These are phyloP conservation scores for Angophora floribunda DNA, from an alignment of 345 rosid species.

Conservation along the genomic window DNA sequence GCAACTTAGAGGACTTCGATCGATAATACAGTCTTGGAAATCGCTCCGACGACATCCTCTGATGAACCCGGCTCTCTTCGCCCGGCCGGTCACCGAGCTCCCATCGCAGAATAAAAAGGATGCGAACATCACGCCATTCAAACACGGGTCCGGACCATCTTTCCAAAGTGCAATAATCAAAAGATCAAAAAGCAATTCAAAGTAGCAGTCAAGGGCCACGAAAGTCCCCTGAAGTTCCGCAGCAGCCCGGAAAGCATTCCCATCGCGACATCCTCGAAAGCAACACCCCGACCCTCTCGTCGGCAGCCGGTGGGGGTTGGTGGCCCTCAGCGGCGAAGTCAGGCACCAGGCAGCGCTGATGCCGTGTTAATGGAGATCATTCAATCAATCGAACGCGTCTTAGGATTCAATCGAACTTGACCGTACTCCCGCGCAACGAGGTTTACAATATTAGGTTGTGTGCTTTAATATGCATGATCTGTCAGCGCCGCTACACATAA, in stretches of 20 bases:
- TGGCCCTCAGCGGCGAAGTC: neutral
- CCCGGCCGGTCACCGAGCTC: no score
- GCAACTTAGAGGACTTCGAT: no score
- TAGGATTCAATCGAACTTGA: neutral
- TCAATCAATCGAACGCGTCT: neutral
- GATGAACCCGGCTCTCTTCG: neutral
- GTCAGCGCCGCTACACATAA: no score
- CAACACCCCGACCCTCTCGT: neutral
- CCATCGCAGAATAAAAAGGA: neutral
- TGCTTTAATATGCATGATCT: neutral
- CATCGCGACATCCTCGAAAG: neutral
- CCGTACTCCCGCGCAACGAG: neutral
- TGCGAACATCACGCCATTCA: neutral
- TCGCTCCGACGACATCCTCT: neutral
- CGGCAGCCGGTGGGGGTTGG: neutral
- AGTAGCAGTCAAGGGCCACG: neutral
- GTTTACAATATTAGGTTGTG: neutral
- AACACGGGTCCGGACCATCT: neutral
- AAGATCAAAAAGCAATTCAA: neutral
- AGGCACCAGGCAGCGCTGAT: neutral
- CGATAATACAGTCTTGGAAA: neutral
- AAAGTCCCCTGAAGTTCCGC: neutral
- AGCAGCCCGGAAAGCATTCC: neutral
- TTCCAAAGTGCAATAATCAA: neutral
- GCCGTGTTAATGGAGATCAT: neutral